Evolutionary conservation across 2,329 filamentous ascomycete species (phyloP), one percentile per base, ranked within the genome.

Genomic region (Zymoseptoria tritici): DNA sequence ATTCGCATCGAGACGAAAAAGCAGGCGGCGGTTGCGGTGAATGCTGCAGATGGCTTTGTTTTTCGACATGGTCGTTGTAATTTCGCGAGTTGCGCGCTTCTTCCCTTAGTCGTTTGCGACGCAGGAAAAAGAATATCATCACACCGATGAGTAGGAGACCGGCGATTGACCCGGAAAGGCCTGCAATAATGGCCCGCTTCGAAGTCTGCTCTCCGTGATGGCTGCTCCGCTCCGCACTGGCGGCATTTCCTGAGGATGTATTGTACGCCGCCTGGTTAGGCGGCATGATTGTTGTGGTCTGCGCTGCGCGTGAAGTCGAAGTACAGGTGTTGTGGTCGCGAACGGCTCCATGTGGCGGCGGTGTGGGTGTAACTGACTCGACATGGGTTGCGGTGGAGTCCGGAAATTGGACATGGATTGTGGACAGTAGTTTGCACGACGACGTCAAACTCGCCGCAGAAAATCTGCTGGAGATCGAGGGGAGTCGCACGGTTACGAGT

Each of bases 131-230:
- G 53, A 60, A 68, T 21, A 72, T 56, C 20, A 71, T 31, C 4
- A 69, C 49, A 7, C 69, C 71, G 22, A 71, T 60, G 24, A 71
- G 51, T 4, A 71, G 58, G 8, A 72, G 61, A 1, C 67, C 69
- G 8, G 65, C 71, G 13, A 72, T 70, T 1, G 68, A 58, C n/a
- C 69, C 71, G 21, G 67, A 66, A 3, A 72, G 64, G 6, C 70
- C 69, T 9, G 70, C 70, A 16, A 72, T 56, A 52, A 71, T 68
- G 9, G 68, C 70, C 52, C 66, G 64, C 54, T 68, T 71, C 21
- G 66, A 64, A 3, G 54, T 9, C 51, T 61, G 20, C 11, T 52
- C 4, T 29, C 8, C 9, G 4, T 16, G 13, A 46, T 16, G 49
- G 54, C 54, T 46, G 20, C 24, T 19, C 42, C 51, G 31, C 26